These are phyloP conservation scores for Lycium barbarum DNA, from an alignment of 257 asterid genomes.

Conservation along the genomic window DNA sequence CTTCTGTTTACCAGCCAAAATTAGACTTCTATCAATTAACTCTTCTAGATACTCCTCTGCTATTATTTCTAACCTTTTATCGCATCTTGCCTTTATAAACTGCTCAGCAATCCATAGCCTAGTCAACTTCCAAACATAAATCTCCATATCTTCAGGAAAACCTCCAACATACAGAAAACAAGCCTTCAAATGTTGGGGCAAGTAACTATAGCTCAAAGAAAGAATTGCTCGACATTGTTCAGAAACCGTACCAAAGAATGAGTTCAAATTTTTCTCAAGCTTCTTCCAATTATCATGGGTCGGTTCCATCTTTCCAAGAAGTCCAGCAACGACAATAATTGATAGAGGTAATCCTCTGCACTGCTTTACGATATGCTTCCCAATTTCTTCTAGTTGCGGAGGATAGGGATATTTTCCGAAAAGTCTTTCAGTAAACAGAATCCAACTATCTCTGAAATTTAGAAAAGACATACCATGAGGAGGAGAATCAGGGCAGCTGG, in stretches of 20 bases:
- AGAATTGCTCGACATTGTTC: slow-evolving; percentile 19
- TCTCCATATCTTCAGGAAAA: slow-evolving; percentile 27
- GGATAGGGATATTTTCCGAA: background rate
- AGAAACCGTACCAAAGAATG: background rate
- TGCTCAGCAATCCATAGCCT: slow-evolving; percentile 35
- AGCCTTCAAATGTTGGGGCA: slow-evolving; percentile 25
- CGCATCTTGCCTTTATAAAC: background rate
- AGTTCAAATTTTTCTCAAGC: slow-evolving; percentile 17
- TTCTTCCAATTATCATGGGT: background rate
- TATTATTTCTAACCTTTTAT: background rate
- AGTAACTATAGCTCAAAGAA: slow-evolving; percentile 31
- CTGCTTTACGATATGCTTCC: background rate
- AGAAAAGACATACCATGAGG: slow-evolving; percentile 17
- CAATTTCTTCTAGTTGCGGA: background rate
- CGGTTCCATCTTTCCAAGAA: background rate
- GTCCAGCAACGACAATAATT: slow-evolving; percentile 2
- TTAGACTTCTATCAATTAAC: slow-evolving; percentile 28
- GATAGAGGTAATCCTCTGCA: slow-evolving; percentile 25
- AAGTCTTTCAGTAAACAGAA: background rate
- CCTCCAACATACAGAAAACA: slow-evolving; percentile 33
- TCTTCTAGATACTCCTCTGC: slow-evolving; percentile 31
- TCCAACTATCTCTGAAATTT: slow-evolving; percentile 27
- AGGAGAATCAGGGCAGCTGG: background rate
- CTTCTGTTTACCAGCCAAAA: background rate
- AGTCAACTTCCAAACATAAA: background rate